Percentiles rank a stretch among this genome's conserved stretches.
Conservation (phyloP, 352 stramenopile species). For the Elongisporangium undulatum region DNA sequence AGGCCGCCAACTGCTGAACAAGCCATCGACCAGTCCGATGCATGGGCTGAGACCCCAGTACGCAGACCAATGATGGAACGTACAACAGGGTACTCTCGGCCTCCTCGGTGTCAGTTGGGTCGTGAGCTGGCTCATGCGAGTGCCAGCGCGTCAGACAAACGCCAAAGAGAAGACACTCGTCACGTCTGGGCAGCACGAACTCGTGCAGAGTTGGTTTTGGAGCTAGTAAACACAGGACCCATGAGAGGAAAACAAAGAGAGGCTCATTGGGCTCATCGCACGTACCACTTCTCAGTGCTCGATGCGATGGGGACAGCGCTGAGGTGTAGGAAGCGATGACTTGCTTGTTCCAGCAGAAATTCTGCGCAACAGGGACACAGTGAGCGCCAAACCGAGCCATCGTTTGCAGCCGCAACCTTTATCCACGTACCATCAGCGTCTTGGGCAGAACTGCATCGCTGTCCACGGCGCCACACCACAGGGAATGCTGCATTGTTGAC, state of each 20-base stretch:
- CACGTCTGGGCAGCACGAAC: slow-evolving; percentile 27
- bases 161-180: slow-evolving; percentile 17
- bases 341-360: slow-evolving; percentile 41
- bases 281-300: slow-evolving; percentile 9
- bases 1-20: slow-evolving; percentile 20
- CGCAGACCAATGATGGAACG: slow-evolving; percentile 9
- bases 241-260: not conserved
- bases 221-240: slow-evolving; percentile 6
- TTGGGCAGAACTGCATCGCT: not conserved
- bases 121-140: slow-evolving; percentile 4
- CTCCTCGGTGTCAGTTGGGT: not conserved
- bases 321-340: slow-evolving; percentile 2
- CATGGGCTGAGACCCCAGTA: slow-evolving; percentile 17
- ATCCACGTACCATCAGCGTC: not conserved
- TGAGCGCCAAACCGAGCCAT: not conserved
- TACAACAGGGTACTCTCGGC: not conserved
- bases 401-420: too few species aligned
- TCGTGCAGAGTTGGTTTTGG: slow-evolving; percentile 29
- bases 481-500: not conserved
- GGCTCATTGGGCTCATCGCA: too few species aligned
- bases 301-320: slow-evolving; percentile 19
- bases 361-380: slow-evolving; percentile 11
- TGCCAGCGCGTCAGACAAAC: slow-evolving; percentile 34
- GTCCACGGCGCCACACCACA: not conserved
- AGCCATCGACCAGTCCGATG: slow-evolving; percentile 17